A percentile compares a stretch with the other conserved stretches of the same genome.
Evolutionary conservation across 495 filamentous ascomycete genomes (phyloP).

Genomic region (Sphaerosporella brunnea): DNA sequence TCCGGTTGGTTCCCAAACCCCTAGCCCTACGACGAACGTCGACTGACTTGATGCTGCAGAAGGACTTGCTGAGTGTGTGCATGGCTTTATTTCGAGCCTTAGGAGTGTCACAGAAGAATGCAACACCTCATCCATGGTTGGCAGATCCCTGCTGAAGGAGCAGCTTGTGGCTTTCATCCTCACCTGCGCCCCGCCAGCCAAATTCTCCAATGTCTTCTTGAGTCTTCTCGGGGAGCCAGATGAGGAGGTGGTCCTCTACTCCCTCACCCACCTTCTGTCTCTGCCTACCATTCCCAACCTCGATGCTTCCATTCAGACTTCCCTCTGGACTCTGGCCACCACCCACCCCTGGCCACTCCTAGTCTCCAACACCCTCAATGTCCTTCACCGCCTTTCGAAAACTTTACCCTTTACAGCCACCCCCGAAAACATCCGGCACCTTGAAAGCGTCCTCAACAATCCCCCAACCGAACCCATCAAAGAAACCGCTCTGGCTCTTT

Average conservation of each 20-base stretch:
- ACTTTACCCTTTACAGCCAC: background rate
- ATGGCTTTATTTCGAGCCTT: too few species aligned
- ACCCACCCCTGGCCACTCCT: slow-evolving; percentile 15
- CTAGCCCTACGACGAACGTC: background rate
- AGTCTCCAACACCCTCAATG: slow-evolving; percentile 10
- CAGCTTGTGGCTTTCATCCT: slow-evolving; percentile 11
- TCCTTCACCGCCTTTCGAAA: slow-evolving; percentile 7
- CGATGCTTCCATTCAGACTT: slow-evolving; percentile 3
- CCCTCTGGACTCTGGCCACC: background rate
- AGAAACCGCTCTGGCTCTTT: slow-evolving; percentile 11
- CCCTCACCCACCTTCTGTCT: background rate
- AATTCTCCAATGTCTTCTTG: background rate
- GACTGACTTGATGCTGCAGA: too few species aligned
- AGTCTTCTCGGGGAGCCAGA: slow-evolving; percentile 7
- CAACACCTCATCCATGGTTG: slow-evolving; percentile 5
- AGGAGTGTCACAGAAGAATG: slow-evolving; percentile 8
- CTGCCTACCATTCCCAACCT: background rate
- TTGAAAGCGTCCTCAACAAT: slow-evolving; percentile 3
- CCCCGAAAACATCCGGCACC: background rate
- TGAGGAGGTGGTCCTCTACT: slow-evolving; percentile 12
- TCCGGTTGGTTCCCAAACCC: background rate
- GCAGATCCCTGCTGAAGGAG: slow-evolving; percentile 17
- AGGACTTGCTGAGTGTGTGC: too few species aligned
- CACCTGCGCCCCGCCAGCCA: background rate
- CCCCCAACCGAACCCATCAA: slow-evolving; percentile 13